These are phyloP conservation scores for Cytospora piceae DNA, from an alignment of 2,329 filamentous ascomycete genomes.

Conservation along the genomic window DNA sequence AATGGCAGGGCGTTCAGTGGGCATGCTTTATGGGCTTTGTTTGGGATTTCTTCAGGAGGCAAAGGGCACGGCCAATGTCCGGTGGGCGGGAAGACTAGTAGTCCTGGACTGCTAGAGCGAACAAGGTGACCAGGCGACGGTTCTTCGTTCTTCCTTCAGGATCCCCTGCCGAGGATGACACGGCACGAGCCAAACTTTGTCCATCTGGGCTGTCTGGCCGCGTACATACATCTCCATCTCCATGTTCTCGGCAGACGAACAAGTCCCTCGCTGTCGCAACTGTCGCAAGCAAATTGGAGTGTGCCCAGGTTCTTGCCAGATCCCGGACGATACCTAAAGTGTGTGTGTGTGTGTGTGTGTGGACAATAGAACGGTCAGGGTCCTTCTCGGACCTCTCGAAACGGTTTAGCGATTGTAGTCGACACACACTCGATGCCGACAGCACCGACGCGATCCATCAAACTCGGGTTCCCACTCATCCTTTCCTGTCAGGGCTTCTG, in stretches of 20 bases:
- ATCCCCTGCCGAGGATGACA: slow-evolving; percentile 15
- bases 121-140: slow-evolving; percentile 3
- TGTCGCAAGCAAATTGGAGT: background rate
- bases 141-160: slow-evolving; percentile 14
- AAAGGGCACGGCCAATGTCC: slow-evolving; percentile 27
- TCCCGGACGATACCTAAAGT: background rate
- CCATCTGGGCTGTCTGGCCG: slow-evolving; percentile 1
- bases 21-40: slow-evolving; percentile 1
- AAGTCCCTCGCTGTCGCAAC: slow-evolving; percentile 15
- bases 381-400: background rate
- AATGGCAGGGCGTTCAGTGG: slow-evolving; percentile 15
- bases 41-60: slow-evolving; percentile 1
- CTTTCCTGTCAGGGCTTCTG: slow-evolving; percentile 11
- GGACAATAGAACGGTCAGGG: slow-evolving; percentile 16
- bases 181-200: background rate
- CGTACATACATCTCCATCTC: background rate
- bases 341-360: too few relatives aligned
- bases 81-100: slow-evolving; percentile 9
- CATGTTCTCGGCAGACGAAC: background rate
- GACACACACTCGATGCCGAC: slow-evolving; percentile 17
- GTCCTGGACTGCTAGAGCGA: slow-evolving; percentile 1
- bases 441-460: slow-evolving; percentile 20
- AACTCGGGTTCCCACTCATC: slow-evolving; percentile 13
- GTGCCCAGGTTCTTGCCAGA: background rate
- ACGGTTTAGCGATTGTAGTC: slow-evolving; percentile 9